Evolutionary conservation across 2,329 filamentous ascomycete genomes (phyloP).

Genomic region (Fonsecaea erecta): DNA sequence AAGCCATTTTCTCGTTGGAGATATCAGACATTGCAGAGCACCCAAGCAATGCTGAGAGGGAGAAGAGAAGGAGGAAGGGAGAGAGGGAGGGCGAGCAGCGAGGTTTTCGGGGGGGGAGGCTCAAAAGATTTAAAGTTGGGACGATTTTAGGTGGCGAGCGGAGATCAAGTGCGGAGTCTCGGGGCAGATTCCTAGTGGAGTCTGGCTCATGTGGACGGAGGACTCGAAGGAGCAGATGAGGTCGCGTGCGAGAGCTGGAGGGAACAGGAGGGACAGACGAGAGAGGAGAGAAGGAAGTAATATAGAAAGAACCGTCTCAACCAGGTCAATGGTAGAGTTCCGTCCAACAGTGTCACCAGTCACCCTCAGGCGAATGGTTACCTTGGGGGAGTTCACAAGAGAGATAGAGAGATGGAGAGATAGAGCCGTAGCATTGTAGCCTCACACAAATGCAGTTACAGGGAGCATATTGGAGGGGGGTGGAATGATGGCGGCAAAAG

Average conservation of each 20-base stretch:
- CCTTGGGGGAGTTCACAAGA: conserved; percentile 12
- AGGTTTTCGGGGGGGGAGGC: conserved; percentile 14
- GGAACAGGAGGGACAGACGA: conserved; percentile 5
- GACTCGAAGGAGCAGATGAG: neutral
- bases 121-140: conserved; percentile 17
- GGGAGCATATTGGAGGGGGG: neutral
- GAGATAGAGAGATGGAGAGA: conserved; percentile 27
- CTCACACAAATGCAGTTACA: conserved; percentile 25
- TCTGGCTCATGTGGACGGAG: conserved; percentile 3
- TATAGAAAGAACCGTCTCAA: neutral
- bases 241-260: conserved; percentile 26
- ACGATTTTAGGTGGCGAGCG: conserved; percentile 15
- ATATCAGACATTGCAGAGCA: conserved; percentile 28
- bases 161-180: conserved; percentile 22
- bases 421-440: conserved; percentile 33
- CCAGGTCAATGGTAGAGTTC: conserved; percentile 11
- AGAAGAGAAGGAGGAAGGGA: neutral
- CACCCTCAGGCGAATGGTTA: conserved; percentile 28
- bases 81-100: neutral
- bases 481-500: conserved; percentile 5
- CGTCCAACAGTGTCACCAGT: conserved; percentile 3
- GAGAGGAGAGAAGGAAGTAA: conserved; percentile 18
- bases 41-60: neutral
- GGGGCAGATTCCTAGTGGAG: conserved; percentile 30
- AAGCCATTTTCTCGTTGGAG: conserved; percentile 34